Evolutionary conservation across 306 rosid genomes (phyloP).

Genomic region (Benincasa hispida): DNA sequence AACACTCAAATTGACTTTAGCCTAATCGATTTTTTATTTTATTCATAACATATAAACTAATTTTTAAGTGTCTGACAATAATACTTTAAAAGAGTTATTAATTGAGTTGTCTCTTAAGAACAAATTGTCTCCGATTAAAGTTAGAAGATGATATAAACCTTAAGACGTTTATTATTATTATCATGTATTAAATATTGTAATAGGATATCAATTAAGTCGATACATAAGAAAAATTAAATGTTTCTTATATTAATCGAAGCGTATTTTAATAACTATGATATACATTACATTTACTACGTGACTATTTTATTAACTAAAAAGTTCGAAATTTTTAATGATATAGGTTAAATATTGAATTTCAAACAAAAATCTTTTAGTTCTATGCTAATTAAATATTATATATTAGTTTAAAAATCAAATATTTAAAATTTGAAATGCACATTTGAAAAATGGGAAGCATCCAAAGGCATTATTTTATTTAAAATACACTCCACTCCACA

Average conservation of each 20-base stretch:
- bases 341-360: background rate
- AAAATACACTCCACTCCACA: background rate
- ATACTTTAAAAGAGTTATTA: background rate
- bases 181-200: too few species aligned
- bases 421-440: background rate
- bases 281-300: too few species aligned
- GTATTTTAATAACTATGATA: too few species aligned
- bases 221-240: too few species aligned
- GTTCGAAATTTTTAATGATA: too few species aligned
- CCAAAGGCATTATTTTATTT: background rate
- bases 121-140: too few species aligned
- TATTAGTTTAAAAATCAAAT: background rate
- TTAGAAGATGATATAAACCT: too few species aligned
- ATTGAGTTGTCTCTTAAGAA: background rate
- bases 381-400: background rate
- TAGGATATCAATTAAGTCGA: too few species aligned
- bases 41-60: fast-evolving
- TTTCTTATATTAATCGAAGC: too few species aligned
- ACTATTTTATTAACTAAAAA: too few species aligned
- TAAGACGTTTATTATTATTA: too few species aligned
- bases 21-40: background rate
- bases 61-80: background rate
- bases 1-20: background rate
- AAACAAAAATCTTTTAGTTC: background rate
- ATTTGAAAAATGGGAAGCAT: background rate